Evolutionary conservation across 2,329 filamentous ascomycete genomes (phyloP), one percentile per base, ranked within the genome.

Genomic region (Lachnellula occidentalis): DNA sequence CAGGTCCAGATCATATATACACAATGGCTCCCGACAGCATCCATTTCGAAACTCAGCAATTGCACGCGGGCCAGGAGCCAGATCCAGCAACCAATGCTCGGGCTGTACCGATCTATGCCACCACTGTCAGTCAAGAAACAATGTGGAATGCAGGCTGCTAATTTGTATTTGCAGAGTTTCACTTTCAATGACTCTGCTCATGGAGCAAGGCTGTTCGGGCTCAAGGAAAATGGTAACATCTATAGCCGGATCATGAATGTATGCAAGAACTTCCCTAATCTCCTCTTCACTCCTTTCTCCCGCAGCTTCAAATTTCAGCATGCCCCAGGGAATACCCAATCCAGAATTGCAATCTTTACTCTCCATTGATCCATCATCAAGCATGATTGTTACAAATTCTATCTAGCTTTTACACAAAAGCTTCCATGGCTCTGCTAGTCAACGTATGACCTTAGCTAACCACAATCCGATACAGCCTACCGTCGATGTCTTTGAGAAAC

Each of bases 231-330:
- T 67, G 94, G 66, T 22, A 97, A 97, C 76, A 95, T 97, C 72
- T 99, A 99, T 80, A 94, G 87, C 71, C 90, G 94, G 61, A 91
- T 99, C 66, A 90, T 89, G 87, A 96, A 97, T 74, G 88, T 90
- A 55, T 19, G 55, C 50, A 34, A 6, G 43, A 43, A 15, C 6
- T 7, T 15, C 21, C 5, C 17, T n/a, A n/a, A n/a, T 21, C 50
- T 37, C 34, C 19, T 36, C 15, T 17, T 31, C 36, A 9, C 37
- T 21, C 31, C 21, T 42, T 39, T 31, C 7, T 43, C 34, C 17
- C 14, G 17, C 27, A 48, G 2, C 15, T 48, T 15, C 17, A 9
- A 48, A 34, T 27, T 17, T 24, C 6, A n/a, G 14, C 2, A 24
- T 14, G 1, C 27, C 4, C 27, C 9, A 31, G 3, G 27, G 27